Conservation (phyloP, 345 rosid genomes). For the Citrus sp. region DNA sequence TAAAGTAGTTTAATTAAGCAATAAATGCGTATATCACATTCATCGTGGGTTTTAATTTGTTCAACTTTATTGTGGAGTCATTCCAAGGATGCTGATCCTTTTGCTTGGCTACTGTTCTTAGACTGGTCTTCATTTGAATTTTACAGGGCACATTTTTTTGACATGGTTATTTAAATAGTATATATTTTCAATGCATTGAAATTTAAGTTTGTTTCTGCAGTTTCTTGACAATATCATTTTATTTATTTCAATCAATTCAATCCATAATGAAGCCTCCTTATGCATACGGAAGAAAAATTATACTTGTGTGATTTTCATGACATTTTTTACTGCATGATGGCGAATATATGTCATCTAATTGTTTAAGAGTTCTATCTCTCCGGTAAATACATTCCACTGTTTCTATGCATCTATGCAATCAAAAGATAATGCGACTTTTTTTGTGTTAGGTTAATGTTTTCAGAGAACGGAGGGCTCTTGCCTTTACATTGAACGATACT, state of each 20-base stretch:
- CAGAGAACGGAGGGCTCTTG: constrained; percentile 84
- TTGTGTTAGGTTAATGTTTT: constrained; percentile 70
- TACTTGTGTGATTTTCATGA: neutral
- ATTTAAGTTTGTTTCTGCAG: neutral
- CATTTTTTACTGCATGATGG: neutral
- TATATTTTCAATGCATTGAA: neutral
- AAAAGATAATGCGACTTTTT: neutral
- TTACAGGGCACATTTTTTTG: neutral
- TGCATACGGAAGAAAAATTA: neutral
- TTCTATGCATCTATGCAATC: neutral
- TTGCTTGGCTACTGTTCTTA: neutral
- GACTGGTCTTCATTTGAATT: neutral
- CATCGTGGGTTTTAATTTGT: neutral
- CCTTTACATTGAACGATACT: constrained; percentile 82
- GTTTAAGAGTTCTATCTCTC: neutral
- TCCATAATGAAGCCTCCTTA: neutral
- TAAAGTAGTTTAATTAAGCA: neutral
- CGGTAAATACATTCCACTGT: neutral
- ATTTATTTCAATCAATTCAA: too few relatives aligned
- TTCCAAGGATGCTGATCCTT: neutral
- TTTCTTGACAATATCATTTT: neutral
- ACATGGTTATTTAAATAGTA: neutral
- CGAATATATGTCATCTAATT: neutral
- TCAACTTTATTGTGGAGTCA: neutral
- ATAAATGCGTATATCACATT: neutral